Percentiles rank a stretch among this genome's conserved stretches.
These are phyloP conservation scores for Terfezia claveryi DNA, from an alignment of 495 filamentous ascomycete species.

Conservation along the genomic window DNA sequence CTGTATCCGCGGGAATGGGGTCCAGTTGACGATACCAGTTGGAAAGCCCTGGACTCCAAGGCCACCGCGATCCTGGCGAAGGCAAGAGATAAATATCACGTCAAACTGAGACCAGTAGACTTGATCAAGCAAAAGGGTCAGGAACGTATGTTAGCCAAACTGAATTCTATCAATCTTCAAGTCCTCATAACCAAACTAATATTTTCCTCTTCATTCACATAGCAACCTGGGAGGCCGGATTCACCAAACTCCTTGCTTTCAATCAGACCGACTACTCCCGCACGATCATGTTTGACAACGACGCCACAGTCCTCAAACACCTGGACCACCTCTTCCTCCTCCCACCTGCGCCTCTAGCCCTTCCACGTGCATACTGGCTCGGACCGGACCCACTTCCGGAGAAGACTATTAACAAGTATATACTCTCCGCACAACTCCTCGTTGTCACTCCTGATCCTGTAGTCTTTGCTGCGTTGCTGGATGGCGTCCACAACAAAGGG, in stretches of 20 bases:
- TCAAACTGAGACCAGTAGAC: constrained; percentile 35
- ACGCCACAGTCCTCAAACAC: constrained; percentile 36
- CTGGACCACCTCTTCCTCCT: constrained; percentile 59
- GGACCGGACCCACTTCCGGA: constrained; percentile 22
- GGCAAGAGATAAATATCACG: constrained; percentile 39
- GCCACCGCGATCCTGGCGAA: constrained; percentile 35
- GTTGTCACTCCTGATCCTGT: constrained; percentile 38
- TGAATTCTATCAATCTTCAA: too few relatives aligned
- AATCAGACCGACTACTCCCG: constrained; percentile 45
- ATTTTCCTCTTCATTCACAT: neutral
- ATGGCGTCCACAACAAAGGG: constrained; percentile 22
- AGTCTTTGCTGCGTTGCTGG: constrained; percentile 32
- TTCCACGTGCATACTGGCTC: constrained; percentile 54
- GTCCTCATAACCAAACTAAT: neutral
- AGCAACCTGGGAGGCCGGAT: constrained; percentile 40
- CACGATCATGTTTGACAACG: constrained; percentile 46
- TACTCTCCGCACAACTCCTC: constrained; percentile 38
- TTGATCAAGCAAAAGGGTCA: constrained; percentile 29
- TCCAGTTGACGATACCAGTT: constrained; percentile 19
- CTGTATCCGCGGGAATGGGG: constrained; percentile 41
- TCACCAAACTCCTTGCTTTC: constrained; percentile 50
- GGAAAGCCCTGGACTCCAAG: constrained; percentile 13
- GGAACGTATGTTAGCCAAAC: constrained; percentile 20
- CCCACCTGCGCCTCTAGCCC: constrained; percentile 35
- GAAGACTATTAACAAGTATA: constrained; percentile 1